A percentile compares a stretch with the other conserved stretches of the same genome.
phyloP scores from a whole-genome alignment of 2,329 filamentous ascomycete genomes.

The Sarocladium brachiariae region DNA sequence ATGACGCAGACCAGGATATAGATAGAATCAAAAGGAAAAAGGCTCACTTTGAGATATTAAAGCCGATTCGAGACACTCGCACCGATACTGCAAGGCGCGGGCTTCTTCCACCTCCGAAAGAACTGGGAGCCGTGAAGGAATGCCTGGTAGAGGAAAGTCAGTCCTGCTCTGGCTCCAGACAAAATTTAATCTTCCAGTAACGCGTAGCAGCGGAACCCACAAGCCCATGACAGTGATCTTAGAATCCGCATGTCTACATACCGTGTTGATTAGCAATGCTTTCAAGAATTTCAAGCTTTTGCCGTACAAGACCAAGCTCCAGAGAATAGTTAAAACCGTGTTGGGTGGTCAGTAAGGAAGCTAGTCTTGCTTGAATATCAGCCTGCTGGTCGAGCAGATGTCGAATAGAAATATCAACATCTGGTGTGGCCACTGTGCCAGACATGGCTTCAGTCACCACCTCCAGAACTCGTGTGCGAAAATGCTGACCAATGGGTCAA shows the following conservation, averaged over 20 bases:
- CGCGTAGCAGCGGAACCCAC: too few relatives aligned
- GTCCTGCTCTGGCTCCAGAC: too few relatives aligned
- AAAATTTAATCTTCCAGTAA: too few relatives aligned
- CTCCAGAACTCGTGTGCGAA: too few relatives aligned
- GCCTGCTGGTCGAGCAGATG: constrained; percentile 45
- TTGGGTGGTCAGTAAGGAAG: constrained; percentile 39
- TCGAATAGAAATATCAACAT: constrained; percentile 25
- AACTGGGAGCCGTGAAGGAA: constrained; percentile 29
- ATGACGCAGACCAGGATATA: too few relatives aligned
- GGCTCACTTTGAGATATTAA: constrained; percentile 33
- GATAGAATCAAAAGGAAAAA: too few relatives aligned
- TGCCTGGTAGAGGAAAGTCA: constrained; percentile 16
- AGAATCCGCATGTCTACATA: constrained; percentile 22
- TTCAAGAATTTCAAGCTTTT: constrained; percentile 45
- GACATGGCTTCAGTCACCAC: not conserved
- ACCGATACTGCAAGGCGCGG: constrained; percentile 48
- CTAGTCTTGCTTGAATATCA: constrained; percentile 45
- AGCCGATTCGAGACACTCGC: constrained; percentile 49
- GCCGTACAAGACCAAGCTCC: constrained; percentile 49
- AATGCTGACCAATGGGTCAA: too few relatives aligned
- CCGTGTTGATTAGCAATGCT: constrained; percentile 41
- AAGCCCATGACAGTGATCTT: not conserved
- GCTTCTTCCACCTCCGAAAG: constrained; percentile 52
- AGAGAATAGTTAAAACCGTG: constrained; percentile 39
- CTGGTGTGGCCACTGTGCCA: constrained; percentile 2